Conservation (phyloP, 306 rosid species). For the Comarum palustre region DNA sequence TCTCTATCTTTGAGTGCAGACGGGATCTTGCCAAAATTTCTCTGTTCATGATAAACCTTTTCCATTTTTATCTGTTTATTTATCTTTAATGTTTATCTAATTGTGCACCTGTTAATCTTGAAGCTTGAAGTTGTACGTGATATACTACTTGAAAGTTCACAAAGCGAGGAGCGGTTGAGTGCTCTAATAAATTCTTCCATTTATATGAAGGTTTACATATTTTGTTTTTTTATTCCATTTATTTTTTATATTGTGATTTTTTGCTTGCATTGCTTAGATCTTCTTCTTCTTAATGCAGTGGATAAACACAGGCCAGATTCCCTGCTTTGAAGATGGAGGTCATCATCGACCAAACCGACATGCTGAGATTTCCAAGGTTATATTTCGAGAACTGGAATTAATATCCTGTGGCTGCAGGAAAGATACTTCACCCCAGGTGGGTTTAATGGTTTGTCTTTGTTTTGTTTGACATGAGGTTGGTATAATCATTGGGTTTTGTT, state of each 20-base stretch:
- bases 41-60: not conserved
- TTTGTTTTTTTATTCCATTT: not conserved
- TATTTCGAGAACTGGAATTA: constrained; percentile 79
- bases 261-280: constrained; percentile 26
- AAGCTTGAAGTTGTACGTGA: constrained; percentile 88
- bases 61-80: not conserved
- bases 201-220: constrained; percentile 73
- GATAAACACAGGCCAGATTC: constrained; percentile 97
- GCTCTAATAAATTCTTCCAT: constrained; percentile 81
- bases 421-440: constrained; percentile 78
- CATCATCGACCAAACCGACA: constrained; percentile 94
- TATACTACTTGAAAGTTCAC: constrained; percentile 45
- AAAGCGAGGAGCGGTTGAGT: constrained; percentile 56
- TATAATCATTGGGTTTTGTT: constrained; percentile 8
- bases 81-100: constrained; percentile 3
- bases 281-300: constrained; percentile 62
- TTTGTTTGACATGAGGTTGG: constrained; percentile 22
- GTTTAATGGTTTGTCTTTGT: not conserved
- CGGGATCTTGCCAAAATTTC: not conserved
- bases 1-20: not conserved
- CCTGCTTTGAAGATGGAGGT: constrained; percentile 97
- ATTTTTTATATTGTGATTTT: not conserved
- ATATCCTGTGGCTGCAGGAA: constrained; percentile 46
- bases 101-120: constrained; percentile 20
- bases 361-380: constrained; percentile 93